Base-by-base conservation (phyloP, 2,329 filamentous ascomycete species). In the Colletotrichum sp. region DNA sequence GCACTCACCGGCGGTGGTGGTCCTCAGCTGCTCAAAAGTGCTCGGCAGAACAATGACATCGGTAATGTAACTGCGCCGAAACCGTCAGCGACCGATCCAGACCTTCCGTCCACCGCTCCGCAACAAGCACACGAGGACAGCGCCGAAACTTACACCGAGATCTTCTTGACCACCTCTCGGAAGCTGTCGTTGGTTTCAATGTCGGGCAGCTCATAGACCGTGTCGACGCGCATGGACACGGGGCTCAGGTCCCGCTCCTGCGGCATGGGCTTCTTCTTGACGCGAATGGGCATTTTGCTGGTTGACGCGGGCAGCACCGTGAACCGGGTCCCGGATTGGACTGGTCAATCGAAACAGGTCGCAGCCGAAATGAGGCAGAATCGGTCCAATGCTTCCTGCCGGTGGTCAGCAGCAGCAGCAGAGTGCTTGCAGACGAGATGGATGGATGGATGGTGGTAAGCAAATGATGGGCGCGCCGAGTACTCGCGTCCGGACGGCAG, bases 1-100 rank as follows among this genome's bases (percentile, higher is more conserved):
- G 79, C 86, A 91, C 77, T 87, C 89, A 3, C 92, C 92, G 30
- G 92, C 91, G 7, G 91, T 88, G 2, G 92, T 93, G 7, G 92
- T 93, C 64, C 93, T 89, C 10, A 95, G 87, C 83, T 95, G 93
- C 81, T 96, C 94, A 84, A 95, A 95, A 16, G 91, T 93, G 81
- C 91, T 91, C 18, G 94, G 93, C 61, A 92, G 85, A 68, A 89
- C 88, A 71, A 95, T 88, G 26, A 90, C 90, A 74, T 92, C 90
- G 74, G 89, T 86, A 77, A 95, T 90, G 81, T 91, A 94, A 69
- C 92, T 94, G 61, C 14, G 61, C 32, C 18, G n/a, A n/a, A 34
- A n/a, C 43, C 6, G 73, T 80, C 66, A 81, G 74, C 43, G 21
- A 34, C 12, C 18, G 24, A 28, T 32, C 43, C 61, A 64, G 59